Percentiles rank a stretch among this genome's conserved stretches.
These are phyloP conservation scores for Pascua sp. DNA, from an alignment of 1,284 basidiomycete species.

Conservation along the genomic window DNA sequence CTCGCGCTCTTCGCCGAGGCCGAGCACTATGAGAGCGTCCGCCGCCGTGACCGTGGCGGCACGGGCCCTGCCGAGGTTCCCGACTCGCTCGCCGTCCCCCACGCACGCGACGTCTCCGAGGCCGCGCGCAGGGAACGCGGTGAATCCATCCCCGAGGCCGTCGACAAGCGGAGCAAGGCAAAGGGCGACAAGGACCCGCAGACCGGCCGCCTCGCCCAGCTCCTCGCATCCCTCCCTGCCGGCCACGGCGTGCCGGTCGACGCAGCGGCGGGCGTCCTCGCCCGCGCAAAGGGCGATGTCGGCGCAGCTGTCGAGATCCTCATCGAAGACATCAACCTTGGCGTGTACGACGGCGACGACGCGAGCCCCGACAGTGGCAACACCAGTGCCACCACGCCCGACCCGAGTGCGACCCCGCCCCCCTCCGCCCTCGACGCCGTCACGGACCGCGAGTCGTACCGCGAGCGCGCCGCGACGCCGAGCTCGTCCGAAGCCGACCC, in stretches of 20 bases:
- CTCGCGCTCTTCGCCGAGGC: constrained; percentile 44
- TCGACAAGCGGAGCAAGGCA: background rate
- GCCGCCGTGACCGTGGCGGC: constrained; percentile 26
- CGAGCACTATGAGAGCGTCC: constrained; percentile 43
- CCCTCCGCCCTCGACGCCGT: too few species aligned
- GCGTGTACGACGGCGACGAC: constrained; percentile 13
- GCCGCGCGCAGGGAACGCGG: constrained; percentile 35
- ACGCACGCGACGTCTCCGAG: constrained; percentile 34
- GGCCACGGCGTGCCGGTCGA: constrained; percentile 25
- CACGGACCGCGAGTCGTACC: constrained; percentile 5
- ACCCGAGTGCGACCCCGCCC: background rate
- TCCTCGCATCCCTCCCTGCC: constrained; percentile 32
- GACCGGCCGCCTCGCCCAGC: constrained; percentile 13
- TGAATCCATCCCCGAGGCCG: constrained; percentile 18
- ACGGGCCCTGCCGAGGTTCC: constrained; percentile 38
- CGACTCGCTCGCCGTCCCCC: constrained; percentile 34
- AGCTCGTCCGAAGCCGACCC: background rate
- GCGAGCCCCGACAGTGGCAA: constrained; percentile 1
- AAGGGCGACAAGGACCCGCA: constrained; percentile 1
- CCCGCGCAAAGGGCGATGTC: constrained; percentile 34
- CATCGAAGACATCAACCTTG: constrained; percentile 29
- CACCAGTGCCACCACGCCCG: background rate
- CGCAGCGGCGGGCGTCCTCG: constrained; percentile 24
- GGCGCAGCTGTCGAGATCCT: constrained; percentile 40
- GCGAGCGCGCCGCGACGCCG: constrained; percentile 6